These are phyloP conservation scores for Pseudozyma sp. DNA, from an alignment of 1,284 basidiomycete genomes.

Conservation along the genomic window DNA sequence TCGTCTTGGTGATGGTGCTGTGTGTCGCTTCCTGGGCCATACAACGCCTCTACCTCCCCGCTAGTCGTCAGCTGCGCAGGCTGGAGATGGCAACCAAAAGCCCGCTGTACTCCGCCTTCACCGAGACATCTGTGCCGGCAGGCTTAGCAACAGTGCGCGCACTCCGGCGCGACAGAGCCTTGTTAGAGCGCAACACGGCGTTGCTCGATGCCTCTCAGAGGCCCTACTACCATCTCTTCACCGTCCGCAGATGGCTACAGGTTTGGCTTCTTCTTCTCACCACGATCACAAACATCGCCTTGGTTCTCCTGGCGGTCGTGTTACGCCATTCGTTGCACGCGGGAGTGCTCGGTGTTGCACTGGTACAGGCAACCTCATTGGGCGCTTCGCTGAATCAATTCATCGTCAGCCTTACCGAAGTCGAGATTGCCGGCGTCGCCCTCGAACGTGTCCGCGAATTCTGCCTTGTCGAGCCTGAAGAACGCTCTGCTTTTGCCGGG, in stretches of 20 bases:
- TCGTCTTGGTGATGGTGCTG: conserved; percentile 19
- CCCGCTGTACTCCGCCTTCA: conserved; percentile 52
- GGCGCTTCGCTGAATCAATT: conserved; percentile 38
- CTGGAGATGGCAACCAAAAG: conserved; percentile 54
- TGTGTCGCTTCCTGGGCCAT: conserved; percentile 19
- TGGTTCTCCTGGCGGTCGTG: conserved; percentile 53
- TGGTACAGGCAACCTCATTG: conserved; percentile 59
- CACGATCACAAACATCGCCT: conserved; percentile 40
- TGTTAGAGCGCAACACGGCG: conserved; percentile 40
- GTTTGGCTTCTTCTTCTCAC: conserved; percentile 46
- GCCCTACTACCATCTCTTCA: conserved; percentile 51
- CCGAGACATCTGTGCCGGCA: conserved; percentile 43
- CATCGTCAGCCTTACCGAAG: conserved; percentile 60
- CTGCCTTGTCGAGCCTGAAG: conserved; percentile 50
- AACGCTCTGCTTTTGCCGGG: neutral
- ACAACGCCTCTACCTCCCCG: conserved; percentile 53
- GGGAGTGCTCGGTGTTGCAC: conserved; percentile 66
- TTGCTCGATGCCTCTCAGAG: conserved; percentile 44
- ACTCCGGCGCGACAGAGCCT: conserved; percentile 28
- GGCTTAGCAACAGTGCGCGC: conserved; percentile 56
- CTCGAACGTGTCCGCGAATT: conserved; percentile 67
- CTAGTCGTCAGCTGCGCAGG: conserved; percentile 52
- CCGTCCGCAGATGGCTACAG: conserved; percentile 53
- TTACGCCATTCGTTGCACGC: conserved; percentile 41
- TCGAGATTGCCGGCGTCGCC: conserved; percentile 68